phyloP scores from a whole-genome alignment of 495 filamentous ascomycete species.

The Neurospora discreta region DNA sequence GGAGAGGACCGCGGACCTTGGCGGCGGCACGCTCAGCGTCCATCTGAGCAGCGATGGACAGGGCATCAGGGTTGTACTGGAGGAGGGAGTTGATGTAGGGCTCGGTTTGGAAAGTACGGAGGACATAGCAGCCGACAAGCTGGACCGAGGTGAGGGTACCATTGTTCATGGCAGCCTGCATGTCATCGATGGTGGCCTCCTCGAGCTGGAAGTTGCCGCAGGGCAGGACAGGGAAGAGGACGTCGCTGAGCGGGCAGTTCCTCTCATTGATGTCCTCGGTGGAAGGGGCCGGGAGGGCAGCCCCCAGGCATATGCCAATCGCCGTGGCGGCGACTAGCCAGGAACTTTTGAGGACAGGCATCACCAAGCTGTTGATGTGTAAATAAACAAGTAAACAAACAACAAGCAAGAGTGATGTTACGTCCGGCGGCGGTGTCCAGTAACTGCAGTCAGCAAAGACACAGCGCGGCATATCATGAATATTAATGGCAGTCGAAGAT shows the following conservation, averaged over 20 bases:
- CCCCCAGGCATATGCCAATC: not conserved
- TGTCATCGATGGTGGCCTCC: conserved; percentile 39
- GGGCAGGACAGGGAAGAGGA: conserved; percentile 41
- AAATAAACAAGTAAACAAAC: not conserved
- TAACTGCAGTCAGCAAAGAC: too few species aligned
- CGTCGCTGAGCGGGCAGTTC: not conserved
- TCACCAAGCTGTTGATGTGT: not conserved
- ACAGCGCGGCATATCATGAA: not conserved
- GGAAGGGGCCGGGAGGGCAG: not conserved
- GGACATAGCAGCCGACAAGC: conserved; percentile 41
- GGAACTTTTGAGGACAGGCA: not conserved
- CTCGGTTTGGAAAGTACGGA: conserved; percentile 43
- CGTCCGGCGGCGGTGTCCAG: too few species aligned
- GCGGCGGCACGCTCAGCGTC: conserved; percentile 49
- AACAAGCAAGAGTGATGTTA: too few species aligned
- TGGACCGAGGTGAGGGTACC: conserved; percentile 32
- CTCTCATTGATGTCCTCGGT: not conserved
- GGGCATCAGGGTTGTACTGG: conserved; percentile 51
- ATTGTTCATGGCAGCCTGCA: conserved; percentile 28
- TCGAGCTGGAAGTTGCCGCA: conserved; percentile 53
- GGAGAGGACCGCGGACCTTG: conserved; percentile 46
- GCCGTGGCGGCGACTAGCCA: not conserved
- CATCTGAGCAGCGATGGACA: conserved; percentile 38
- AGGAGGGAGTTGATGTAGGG: conserved; percentile 45
- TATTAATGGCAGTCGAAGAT: not conserved